Evolutionary conservation across 768 basidiomycete species (phyloP).

Genomic region (Mycena sanguinolenta): DNA sequence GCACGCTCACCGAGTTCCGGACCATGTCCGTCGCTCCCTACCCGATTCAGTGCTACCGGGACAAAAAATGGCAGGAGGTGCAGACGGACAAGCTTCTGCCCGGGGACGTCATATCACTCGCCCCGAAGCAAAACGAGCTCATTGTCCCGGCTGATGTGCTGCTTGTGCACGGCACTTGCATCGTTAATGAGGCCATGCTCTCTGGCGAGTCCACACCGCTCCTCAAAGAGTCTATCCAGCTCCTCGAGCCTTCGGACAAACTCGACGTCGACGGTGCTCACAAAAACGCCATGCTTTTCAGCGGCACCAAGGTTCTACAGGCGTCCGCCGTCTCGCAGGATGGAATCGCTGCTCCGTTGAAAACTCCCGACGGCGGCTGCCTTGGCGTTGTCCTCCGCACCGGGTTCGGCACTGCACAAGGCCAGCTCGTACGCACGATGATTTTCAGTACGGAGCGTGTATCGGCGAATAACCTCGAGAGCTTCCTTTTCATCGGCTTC

Average conservation of each 20-base stretch:
- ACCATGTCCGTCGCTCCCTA: slow-evolving; percentile 97
- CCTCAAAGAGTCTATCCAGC: slow-evolving; percentile 93
- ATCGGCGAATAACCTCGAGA: slow-evolving; percentile 95
- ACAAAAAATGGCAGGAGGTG: slow-evolving; percentile 83
- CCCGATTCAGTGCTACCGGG: slow-evolving; percentile 84
- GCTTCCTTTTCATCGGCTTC: slow-evolving; percentile 98
- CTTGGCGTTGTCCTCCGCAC: slow-evolving; percentile 94
- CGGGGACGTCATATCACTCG: slow-evolving; percentile 91
- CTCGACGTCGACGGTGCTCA: slow-evolving; percentile 91
- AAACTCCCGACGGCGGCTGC: slow-evolving; percentile 93
- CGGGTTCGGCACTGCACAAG: slow-evolving; percentile 97
- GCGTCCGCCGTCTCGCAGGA: slow-evolving; percentile 53
- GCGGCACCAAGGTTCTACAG: slow-evolving; percentile 97
- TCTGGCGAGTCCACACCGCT: slow-evolving; percentile 98
- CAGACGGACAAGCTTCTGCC: slow-evolving; percentile 92
- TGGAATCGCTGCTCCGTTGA: slow-evolving; percentile 58
- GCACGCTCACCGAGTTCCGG: slow-evolving; percentile 94
- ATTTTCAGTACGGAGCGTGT: slow-evolving; percentile 98
- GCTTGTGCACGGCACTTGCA: slow-evolving; percentile 91
- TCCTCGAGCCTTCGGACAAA: slow-evolving; percentile 78
- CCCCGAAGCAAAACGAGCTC: slow-evolving; percentile 82
- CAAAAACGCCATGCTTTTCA: slow-evolving; percentile 91
- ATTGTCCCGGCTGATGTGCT: slow-evolving; percentile 94
- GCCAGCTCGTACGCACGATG: slow-evolving; percentile 98
- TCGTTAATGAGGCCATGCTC: slow-evolving; percentile 99